Evolutionary conservation across 192 early-diverging fungal genomes (phyloP).

Genomic region (Rhizophagus clarus): DNA sequence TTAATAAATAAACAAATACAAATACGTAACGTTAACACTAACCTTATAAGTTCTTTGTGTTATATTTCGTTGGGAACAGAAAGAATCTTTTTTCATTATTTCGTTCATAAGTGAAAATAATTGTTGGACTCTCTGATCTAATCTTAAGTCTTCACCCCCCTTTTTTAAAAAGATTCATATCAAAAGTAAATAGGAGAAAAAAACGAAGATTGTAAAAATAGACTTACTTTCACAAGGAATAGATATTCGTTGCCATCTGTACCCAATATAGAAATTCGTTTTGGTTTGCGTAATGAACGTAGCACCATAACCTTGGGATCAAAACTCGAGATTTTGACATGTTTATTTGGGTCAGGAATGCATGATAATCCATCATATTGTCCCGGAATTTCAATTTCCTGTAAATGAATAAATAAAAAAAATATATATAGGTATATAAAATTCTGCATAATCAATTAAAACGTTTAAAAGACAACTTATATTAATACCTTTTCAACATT

Average conservation of each 20-base stretch:
- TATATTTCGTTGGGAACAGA: constrained; percentile 59
- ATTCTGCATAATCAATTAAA: background rate
- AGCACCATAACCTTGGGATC: constrained; percentile 65
- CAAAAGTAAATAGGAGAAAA: background rate
- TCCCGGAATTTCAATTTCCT: constrained; percentile 75
- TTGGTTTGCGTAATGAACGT: constrained; percentile 73
- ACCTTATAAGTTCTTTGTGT: constrained; percentile 73
- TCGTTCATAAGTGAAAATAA: constrained; percentile 80
- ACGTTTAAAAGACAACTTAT: background rate
- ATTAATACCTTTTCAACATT: background rate
- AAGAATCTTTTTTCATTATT: constrained; percentile 55
- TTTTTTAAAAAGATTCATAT: constrained; percentile 23
- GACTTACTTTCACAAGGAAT: constrained; percentile 73
- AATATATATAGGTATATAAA: background rate
- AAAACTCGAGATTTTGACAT: constrained; percentile 66
- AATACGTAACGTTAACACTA: background rate
- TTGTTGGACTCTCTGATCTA: constrained; percentile 80
- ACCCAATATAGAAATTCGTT: constrained; percentile 68
- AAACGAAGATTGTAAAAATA: constrained; percentile 2
- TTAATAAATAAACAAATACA: background rate
- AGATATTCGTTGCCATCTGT: constrained; percentile 73
- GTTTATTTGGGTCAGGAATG: constrained; percentile 56
- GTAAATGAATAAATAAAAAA: no score
- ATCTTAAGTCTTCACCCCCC: constrained; percentile 81
- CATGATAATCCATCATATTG: constrained; percentile 60